Evolutionary conservation across 1,139 yeast species (phyloP), one percentile per base, ranked within the genome.

Genomic region (Blastobotrys malaysiensis): DNA sequence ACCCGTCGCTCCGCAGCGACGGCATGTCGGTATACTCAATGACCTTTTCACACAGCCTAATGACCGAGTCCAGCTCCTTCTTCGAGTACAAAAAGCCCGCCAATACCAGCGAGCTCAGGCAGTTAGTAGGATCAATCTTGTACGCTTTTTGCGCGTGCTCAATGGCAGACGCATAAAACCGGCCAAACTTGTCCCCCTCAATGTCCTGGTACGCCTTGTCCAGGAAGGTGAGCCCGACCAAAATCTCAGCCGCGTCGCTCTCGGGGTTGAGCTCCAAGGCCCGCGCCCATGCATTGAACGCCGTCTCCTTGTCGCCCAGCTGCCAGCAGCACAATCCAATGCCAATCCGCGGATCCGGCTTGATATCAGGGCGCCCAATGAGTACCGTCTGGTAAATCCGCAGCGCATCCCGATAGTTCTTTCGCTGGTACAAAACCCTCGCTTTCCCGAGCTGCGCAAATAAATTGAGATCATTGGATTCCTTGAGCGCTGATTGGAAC

Each of bases 301-400:
- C 98, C 76, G 89, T 80, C 49, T 79, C 78, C 60, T 81, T 80
- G 67, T 89, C 96, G 54, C 85, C 86, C 57, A 93, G 74, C 58
- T 83, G 82, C 97, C 97, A 93, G 67, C 85, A 91, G 70, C 98
- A 91, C 63, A 93, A 75, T 45, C 99, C 99, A 60, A 93, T 84
- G 21, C 99, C 99, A 56, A 93, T 79, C 71, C 99, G 78, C 19
- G 99, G 96, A 70, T 93, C 99, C 1, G 98, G 98, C 60, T 79
- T 79, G 65, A 86, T 75, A 43, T 61, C 57, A 1, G 98, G 98
- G 59, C 89, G 84, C 52, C 85, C 76, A 49, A 84, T 78, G 61
- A 93, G 76, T 9, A 88, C 85, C 60, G 85, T 88, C 72, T 93
- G 99, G 70, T 87, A 93, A 48, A 87, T 70, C 67, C 85, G 86